Base-by-base conservation (phyloP, 441 rosid genomes). In the Pelargonium cotyledonis region DNA sequence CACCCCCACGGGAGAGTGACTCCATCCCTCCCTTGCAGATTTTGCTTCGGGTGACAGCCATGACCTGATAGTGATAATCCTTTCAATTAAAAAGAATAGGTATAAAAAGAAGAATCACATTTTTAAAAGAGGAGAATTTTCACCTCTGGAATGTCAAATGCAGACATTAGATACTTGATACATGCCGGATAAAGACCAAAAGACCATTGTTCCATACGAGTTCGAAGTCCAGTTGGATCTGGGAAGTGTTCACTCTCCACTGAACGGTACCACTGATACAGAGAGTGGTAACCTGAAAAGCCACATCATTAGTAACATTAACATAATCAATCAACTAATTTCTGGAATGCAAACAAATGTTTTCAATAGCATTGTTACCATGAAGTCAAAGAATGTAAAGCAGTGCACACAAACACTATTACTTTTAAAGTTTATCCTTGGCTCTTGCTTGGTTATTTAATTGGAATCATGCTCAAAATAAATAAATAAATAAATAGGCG, bases 111-210 rank as follows among this genome's bases (percentile, higher is more conserved):
- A 67, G 10, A 16, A 63, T 29, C 21, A 69, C 35, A 47, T 47
- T 19, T 40, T 21, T 16, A 62, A 47, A 35, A 63, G 53, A 68
- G 73, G 12, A 55, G 73, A 12, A 55, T 46, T 61, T 21, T 79
- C 82, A 91, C 99, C 99, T 95, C 99, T 7, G 99, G 99, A 80
- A 95, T 82, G 78, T 95, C 99, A 77, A 95, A 95, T 65, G 97
- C 98, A 65, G 99, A 89, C 99, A 95, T 95, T 65, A 92, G 96
- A 82, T 95, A 95, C 84, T 95, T 95, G 72, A 95, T 92, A 76
- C 99, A 95, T 0, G 98, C 99, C 1, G 99, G 99, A 84, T 95
- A 95, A 41, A 95, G 89, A 68, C 99, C 99, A 80, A 85, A 88
- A 15, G 99, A 92, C 99, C 99, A 95, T 72, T 95, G 95, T 71